These are phyloP conservation scores for Amaranthus cruentus DNA, from an alignment of 148 eudicot genomes.

Conservation along the genomic window DNA sequence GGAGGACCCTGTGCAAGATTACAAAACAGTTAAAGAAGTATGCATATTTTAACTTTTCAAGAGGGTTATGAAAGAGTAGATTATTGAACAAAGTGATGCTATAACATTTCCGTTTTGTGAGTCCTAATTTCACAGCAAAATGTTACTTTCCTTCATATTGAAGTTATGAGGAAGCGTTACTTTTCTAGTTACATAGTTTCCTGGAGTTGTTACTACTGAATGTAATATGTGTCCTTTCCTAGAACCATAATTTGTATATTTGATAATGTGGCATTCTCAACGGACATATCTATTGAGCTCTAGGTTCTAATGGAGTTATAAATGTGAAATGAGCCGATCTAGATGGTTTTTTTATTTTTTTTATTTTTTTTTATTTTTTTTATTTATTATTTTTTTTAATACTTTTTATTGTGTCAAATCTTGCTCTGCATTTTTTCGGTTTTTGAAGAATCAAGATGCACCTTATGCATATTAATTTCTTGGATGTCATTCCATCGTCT, in stretches of 20 bases:
- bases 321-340: background rate
- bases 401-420: background rate
- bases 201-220: background rate
- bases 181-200: background rate
- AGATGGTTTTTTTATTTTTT: too few relatives aligned
- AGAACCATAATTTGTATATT: background rate
- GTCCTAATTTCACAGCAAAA: background rate
- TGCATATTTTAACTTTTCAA: constrained; percentile 8
- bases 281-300: background rate
- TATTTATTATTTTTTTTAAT: too few relatives aligned
- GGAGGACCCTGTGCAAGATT: constrained; percentile 77
- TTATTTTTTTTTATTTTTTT: too few relatives aligned
- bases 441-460: background rate
- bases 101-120: background rate
- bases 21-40: constrained; percentile 93
- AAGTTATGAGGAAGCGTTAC: background rate
- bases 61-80: background rate
- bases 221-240: background rate
- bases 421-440: background rate
- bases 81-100: background rate
- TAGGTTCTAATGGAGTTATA: background rate
- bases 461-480: background rate
- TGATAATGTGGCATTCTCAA: background rate
- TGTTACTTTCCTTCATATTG: too few relatives aligned
- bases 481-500: background rate